These are phyloP conservation scores for Chaetomium tenue DNA, from an alignment of 495 filamentous ascomycete genomes.

Conservation along the genomic window DNA sequence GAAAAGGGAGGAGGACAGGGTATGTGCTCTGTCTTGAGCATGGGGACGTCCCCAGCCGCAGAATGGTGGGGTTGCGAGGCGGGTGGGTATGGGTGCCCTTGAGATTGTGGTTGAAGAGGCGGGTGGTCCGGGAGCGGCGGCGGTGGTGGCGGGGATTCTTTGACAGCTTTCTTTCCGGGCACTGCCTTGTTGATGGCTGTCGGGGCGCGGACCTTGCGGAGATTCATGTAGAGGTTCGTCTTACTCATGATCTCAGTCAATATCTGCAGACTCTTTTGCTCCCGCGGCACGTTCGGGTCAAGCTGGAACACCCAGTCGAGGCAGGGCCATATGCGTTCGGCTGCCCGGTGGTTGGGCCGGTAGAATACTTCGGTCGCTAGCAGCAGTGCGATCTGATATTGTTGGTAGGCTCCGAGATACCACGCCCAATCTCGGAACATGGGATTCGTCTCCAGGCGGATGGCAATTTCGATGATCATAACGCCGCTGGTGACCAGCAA, in stretches of 20 bases:
- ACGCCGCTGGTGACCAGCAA: conserved; percentile 54
- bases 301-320: conserved; percentile 69
- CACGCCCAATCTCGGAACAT: conserved; percentile 54
- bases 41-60: not conserved
- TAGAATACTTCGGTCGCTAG: conserved; percentile 56
- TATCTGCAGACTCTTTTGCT: conserved; percentile 42
- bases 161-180: conserved; percentile 41
- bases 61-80: not conserved
- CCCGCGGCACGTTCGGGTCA: conserved; percentile 46
- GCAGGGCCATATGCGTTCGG: conserved; percentile 64
- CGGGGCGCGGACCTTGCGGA: conserved; percentile 50
- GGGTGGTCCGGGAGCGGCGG: conserved; percentile 8
- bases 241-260: conserved; percentile 44
- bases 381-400: conserved; percentile 55
- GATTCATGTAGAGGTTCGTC: conserved; percentile 42
- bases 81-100: conserved; percentile 11
- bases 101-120: conserved; percentile 2
- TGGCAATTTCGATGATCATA: conserved; percentile 58
- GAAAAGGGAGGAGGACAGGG: not conserved
- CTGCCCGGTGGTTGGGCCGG: conserved; percentile 54
- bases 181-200: conserved; percentile 38
- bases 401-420: conserved; percentile 56
- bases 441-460: conserved; percentile 56
- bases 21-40: conserved; percentile 14
- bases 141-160: conserved; percentile 34